Conservation (phyloP, 192 early-diverging fungal genomes). For the Anaeromyces robustus region DNA sequence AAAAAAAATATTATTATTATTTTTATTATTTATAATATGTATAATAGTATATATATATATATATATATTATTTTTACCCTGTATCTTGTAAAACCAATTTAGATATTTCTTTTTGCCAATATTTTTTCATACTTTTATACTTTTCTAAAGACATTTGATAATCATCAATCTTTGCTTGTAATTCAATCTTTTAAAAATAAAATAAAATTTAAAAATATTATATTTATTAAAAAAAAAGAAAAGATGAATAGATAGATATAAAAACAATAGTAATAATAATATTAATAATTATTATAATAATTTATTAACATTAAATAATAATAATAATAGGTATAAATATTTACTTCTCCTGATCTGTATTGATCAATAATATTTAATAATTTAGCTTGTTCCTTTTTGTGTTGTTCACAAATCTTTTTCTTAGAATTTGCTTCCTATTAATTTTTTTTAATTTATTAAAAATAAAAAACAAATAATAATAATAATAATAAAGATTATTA, state of each 20-base stretch:
- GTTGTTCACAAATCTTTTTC: neutral
- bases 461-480: neutral
- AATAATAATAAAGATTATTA: no score
- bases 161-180: conserved; percentile 50
- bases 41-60: no score
- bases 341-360: neutral
- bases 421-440: neutral
- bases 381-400: neutral
- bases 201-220: no score
- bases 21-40: no score
- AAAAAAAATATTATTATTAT: no score
- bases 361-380: neutral
- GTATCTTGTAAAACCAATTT: conserved; percentile 38
- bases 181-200: conserved; percentile 13
- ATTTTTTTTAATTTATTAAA: neutral
- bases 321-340: neutral
- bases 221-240: no score
- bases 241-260: no score
- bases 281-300: no score
- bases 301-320: no score
- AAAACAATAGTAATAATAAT: no score
- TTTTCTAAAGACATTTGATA: conserved; percentile 31
- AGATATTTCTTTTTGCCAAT: conserved; percentile 24
- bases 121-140: conserved; percentile 28
- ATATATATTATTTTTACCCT: conserved; percentile 2